These are phyloP conservation scores for Dryadomyces sulphureus DNA, from an alignment of 2,329 filamentous ascomycete genomes.

Conservation along the genomic window DNA sequence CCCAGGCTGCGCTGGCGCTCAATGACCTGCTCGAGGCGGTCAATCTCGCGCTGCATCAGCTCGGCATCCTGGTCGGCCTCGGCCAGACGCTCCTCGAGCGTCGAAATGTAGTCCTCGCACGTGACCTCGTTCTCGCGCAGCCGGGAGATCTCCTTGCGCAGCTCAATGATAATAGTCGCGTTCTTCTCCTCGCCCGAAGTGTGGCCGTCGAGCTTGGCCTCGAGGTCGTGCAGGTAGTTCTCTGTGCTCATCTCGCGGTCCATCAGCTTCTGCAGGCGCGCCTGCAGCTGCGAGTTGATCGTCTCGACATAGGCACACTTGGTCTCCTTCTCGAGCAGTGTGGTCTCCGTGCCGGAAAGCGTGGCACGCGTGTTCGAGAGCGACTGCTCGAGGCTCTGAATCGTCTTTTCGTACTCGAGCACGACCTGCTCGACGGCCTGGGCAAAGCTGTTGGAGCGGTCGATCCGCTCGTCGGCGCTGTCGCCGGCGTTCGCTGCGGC, in stretches of 20 bases:
- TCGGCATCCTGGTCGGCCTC: slow-evolving; percentile 94
- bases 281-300: slow-evolving; percentile 76
- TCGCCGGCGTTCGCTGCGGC: slow-evolving; percentile 54
- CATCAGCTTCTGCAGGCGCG: slow-evolving; percentile 80
- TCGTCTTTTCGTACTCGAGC: slow-evolving; percentile 96
- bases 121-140: slow-evolving; percentile 80
- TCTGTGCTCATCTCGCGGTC: slow-evolving; percentile 88
- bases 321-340: slow-evolving; percentile 79
- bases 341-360: slow-evolving; percentile 72
- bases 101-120: slow-evolving; percentile 94
- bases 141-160: slow-evolving; percentile 81
- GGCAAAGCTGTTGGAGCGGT: slow-evolving; percentile 90
- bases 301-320: slow-evolving; percentile 89
- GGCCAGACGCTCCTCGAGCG: slow-evolving; percentile 83
- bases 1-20: slow-evolving; percentile 91
- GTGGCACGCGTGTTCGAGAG: slow-evolving; percentile 77
- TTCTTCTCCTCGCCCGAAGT: slow-evolving; percentile 89
- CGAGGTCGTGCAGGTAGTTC: slow-evolving; percentile 81
- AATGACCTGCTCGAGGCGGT: slow-evolving; percentile 84
- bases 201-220: slow-evolving; percentile 78
- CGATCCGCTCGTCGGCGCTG: slow-evolving; percentile 71
- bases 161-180: slow-evolving; percentile 65
- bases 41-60: slow-evolving; percentile 91
- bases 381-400: slow-evolving; percentile 82
- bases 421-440: slow-evolving; percentile 94